A percentile compares a stretch with the other conserved stretches of the same genome.
phyloP scores from a whole-genome alignment of 345 rosid species.

The Gossypium thurberi region DNA sequence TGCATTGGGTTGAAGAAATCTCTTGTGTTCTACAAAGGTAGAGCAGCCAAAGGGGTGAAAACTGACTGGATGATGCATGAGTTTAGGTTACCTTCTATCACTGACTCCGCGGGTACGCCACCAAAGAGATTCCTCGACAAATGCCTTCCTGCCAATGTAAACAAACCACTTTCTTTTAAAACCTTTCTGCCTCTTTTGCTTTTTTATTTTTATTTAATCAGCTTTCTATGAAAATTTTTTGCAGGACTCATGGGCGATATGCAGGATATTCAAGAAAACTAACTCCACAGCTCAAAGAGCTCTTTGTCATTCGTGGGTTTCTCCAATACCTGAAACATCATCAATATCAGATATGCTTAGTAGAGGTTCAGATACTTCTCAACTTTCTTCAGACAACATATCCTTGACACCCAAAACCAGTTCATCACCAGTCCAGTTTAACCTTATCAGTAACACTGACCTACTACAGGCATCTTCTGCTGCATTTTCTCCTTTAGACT shows the following conservation, averaged over 20 bases:
- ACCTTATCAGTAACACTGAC: slow-evolving; percentile 18
- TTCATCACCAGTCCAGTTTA: slow-evolving; percentile 28
- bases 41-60: slow-evolving; percentile 86
- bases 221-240: neutral
- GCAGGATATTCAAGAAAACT: slow-evolving; percentile 86
- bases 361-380: slow-evolving; percentile 15
- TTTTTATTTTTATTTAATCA: neutral
- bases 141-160: slow-evolving; percentile 52
- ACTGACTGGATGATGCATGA: slow-evolving; percentile 99
- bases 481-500: slow-evolving; percentile 33
- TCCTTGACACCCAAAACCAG: slow-evolving; percentile 19
- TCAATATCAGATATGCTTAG: slow-evolving; percentile 22
- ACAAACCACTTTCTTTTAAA: neutral
- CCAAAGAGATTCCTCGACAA: slow-evolving; percentile 44
- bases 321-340: slow-evolving; percentile 37
- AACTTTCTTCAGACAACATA: slow-evolving; percentile 26
- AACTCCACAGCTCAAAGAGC: slow-evolving; percentile 69
- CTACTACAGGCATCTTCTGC: slow-evolving; percentile 20
- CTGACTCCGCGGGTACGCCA: slow-evolving; percentile 25
- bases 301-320: slow-evolving; percentile 64
- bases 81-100: slow-evolving; percentile 76
- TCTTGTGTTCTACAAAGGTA: slow-evolving; percentile 80
- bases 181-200: neutral
- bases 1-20: slow-evolving; percentile 93
- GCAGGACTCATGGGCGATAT: slow-evolving; percentile 93